A percentile compares a stretch with the other conserved stretches of the same genome.
Conservation (phyloP, 2,329 filamentous ascomycete genomes). For the Cytospora leucostoma region DNA sequence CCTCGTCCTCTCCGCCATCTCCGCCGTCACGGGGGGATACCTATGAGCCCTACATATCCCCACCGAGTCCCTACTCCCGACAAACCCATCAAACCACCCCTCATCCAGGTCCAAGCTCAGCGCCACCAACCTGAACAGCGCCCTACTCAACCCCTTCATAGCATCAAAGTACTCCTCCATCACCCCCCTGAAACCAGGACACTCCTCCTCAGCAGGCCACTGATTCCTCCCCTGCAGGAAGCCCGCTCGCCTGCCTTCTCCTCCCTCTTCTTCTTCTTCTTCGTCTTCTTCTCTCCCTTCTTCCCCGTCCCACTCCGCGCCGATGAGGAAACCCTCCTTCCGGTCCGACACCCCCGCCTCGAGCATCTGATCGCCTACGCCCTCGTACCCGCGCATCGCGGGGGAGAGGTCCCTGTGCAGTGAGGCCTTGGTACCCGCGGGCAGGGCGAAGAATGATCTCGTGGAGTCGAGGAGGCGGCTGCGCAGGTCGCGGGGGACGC, state of each 20-base stretch:
- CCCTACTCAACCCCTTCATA: slow-evolving; percentile 29
- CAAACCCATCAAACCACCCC: slow-evolving; percentile 28
- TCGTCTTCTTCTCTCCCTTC: too few species aligned
- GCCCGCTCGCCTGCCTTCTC: slow-evolving; percentile 30
- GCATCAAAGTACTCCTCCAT: slow-evolving; percentile 30
- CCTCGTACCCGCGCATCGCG: slow-evolving; percentile 41
- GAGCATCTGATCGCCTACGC: slow-evolving; percentile 43
- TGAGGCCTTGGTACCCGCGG: slow-evolving; percentile 34
- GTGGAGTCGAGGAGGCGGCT: slow-evolving; percentile 24
- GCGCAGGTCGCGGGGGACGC: slow-evolving; percentile 38
- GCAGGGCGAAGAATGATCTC: slow-evolving; percentile 36
- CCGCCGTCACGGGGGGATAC: slow-evolving; percentile 42
- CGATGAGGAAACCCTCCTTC: slow-evolving; percentile 5
- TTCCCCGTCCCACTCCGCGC: slow-evolving; percentile 31
- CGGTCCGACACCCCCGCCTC: slow-evolving; percentile 28
- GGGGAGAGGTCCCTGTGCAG: slow-evolving; percentile 33
- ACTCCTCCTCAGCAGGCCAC: slow-evolving; percentile 34
- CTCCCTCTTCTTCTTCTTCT: too few species aligned
- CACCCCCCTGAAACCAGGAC: slow-evolving; percentile 30
- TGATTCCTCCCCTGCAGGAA: slow-evolving; percentile 35
- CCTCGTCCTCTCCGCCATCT: slow-evolving; percentile 36
- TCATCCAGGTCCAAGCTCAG: slow-evolving; percentile 29
- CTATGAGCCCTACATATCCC: slow-evolving; percentile 34
- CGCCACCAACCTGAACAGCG: slow-evolving; percentile 30
- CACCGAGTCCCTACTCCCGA: slow-evolving; percentile 28